Percentiles rank a stretch among this genome's conserved stretches.
These are phyloP conservation scores for peach (Prunus persica) DNA, from an alignment of 306 rosid genomes.

Conservation along the genomic window DNA sequence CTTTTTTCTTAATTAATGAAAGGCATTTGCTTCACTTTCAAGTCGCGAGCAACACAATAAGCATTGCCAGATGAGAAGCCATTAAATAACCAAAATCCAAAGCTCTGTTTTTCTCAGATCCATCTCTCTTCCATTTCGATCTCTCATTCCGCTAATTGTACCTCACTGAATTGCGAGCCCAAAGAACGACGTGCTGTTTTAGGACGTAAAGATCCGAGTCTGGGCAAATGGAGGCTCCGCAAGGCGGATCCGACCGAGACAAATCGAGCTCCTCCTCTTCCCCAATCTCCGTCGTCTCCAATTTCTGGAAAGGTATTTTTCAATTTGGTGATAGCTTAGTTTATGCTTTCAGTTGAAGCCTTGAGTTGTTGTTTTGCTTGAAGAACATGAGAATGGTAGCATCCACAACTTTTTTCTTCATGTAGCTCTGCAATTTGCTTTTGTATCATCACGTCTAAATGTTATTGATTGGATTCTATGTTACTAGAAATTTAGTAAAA, in stretches of 20 bases:
- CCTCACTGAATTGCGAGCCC: background rate
- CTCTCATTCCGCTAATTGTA: background rate
- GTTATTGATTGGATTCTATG: background rate
- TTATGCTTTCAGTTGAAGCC: background rate
- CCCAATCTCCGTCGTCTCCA: conserved; percentile 70
- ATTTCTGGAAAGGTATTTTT: conserved; percentile 81
- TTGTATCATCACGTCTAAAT: too few species aligned
- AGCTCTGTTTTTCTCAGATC: conserved; percentile 4
- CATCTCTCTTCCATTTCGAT: background rate
- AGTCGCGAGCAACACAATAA: background rate
- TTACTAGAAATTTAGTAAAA: background rate
- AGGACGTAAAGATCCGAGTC: conserved; percentile 10
- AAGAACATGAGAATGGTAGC: background rate
- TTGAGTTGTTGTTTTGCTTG: background rate
- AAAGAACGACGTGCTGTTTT: conserved; percentile 2
- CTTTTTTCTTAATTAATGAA: background rate
- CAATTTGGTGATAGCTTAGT: background rate
- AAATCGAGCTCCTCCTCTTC: conserved; percentile 60
- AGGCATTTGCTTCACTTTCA: background rate
- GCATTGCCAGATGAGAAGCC: too few species aligned
- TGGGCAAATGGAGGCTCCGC: conserved; percentile 58
- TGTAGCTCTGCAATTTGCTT: background rate
- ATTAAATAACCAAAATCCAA: background rate
- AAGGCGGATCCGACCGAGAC: conserved; percentile 77
- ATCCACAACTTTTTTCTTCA: background rate